phyloP scores from a whole-genome alignment of 1,139 yeast genomes.

The Lodderomyces pseudojiufengensis region DNA sequence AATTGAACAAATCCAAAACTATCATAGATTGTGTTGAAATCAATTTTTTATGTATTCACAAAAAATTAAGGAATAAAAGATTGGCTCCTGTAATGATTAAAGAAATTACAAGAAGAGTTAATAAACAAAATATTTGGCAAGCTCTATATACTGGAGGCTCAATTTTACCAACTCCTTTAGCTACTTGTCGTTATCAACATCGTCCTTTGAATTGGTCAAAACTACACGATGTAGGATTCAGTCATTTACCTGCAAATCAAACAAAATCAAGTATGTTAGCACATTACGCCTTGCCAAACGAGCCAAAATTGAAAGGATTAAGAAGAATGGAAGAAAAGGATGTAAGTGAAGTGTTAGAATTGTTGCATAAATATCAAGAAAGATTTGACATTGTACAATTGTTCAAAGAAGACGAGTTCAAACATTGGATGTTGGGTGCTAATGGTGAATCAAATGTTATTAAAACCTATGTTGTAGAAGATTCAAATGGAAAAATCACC shows the following conservation, averaged over 20 bases:
- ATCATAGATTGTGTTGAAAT: slow-evolving; percentile 74
- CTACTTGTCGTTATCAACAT: slow-evolving; percentile 90
- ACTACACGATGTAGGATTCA: slow-evolving; percentile 84
- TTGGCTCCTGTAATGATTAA: slow-evolving; percentile 90
- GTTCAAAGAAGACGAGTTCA: slow-evolving; percentile 66
- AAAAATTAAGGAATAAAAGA: slow-evolving; percentile 88
- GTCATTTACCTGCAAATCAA: slow-evolving; percentile 69
- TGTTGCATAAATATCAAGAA: slow-evolving; percentile 60
- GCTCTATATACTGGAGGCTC: slow-evolving; percentile 94
- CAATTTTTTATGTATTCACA: slow-evolving; percentile 91
- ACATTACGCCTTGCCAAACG: slow-evolving; percentile 63
- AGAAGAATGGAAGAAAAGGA: slow-evolving; percentile 63
- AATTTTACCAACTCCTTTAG: slow-evolving; percentile 84
- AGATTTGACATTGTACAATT: slow-evolving; percentile 72
- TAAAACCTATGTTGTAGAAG: slow-evolving; percentile 75
- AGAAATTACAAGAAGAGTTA: slow-evolving; percentile 92
- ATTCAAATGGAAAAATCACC: slow-evolving; percentile 62
- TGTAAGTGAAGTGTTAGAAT: slow-evolving; percentile 55
- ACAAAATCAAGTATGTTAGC: slow-evolving; percentile 84
- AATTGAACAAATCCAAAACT: slow-evolving; percentile 51
- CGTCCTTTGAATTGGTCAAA: slow-evolving; percentile 93
- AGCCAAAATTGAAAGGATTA: slow-evolving; percentile 56
- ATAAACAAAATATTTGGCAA: slow-evolving; percentile 84
- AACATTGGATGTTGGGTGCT: slow-evolving; percentile 74
- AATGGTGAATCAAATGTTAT: slow-evolving; percentile 46